Base-by-base conservation (phyloP, 1,284 basidiomycete genomes). In the Microbotryomycetes sp. region DNA sequence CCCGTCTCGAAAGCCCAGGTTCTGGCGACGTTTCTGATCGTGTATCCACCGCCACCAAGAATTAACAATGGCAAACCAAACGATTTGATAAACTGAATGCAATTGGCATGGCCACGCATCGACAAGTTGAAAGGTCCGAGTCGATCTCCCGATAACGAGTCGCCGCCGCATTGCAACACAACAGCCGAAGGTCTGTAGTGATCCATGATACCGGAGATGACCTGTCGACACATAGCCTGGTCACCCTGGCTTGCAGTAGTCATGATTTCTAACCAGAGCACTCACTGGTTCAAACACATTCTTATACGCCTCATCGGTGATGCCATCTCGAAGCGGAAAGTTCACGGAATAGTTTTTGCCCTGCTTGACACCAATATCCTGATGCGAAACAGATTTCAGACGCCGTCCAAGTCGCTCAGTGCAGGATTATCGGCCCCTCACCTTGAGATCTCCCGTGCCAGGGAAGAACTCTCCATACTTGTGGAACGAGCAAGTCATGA, bases 391-490 rank as follows among this genome's bases (percentile, higher is more conserved):
- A 58, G 6, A 23, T 60, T 5, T 23, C 26, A 52, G 15, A 55
- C 30, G 36, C 19, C 23, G 29, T n/a, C 23, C 32, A 30, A 5
- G 49, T 53, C 28, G 55, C 23, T 56, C 47, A 63, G 30, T 29
- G 30, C 9, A 19, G 9, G 36, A 42, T 42, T 19, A 42, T 9
- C 19, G 12, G 9, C 36, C 12, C 75, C 86, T 71, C 75, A 89
- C 89, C 68, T 93, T 81, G 48, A 98, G 79, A 76, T 97, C 94
- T 31, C 96, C 96, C 1, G 96, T 99, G 14, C 96, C 96, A 22
- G 96, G 96, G 79, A 99, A 99, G 77, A 91, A 99, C 76, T 99
- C 96, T 52, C 96, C 96, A 72, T 97, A 99, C 77, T 98, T 98
- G 78, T 99, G 96, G 78, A 98, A 97, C 70, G 89, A 92, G 74